Conservation (phyloP, 2,329 filamentous ascomycete species). For the Chrysoporthe deuterocubensis region DNA sequence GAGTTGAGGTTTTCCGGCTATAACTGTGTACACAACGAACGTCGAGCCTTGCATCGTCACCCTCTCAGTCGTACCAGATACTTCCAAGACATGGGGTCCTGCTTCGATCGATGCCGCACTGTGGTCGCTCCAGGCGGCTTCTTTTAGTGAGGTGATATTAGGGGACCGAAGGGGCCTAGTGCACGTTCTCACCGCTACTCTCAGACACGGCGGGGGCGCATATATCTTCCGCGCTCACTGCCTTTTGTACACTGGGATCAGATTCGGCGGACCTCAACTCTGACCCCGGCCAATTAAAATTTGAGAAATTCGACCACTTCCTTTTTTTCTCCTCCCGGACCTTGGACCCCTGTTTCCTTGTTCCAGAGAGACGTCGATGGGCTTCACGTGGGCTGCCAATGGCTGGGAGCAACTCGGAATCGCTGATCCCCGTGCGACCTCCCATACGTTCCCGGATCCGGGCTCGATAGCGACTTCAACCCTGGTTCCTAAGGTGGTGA, state of each 20-base stretch:
- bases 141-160: slow-evolving; percentile 29
- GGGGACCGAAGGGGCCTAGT: slow-evolving; percentile 22
- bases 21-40: slow-evolving; percentile 2
- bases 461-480: slow-evolving; percentile 16
- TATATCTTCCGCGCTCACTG: slow-evolving; percentile 22
- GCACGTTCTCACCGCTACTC: slow-evolving; percentile 29
- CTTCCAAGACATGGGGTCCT: slow-evolving; percentile 9
- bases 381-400: slow-evolving; percentile 27
- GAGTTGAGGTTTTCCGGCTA: background rate
- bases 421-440: slow-evolving; percentile 22
- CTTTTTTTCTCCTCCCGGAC: background rate
- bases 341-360: slow-evolving; percentile 11
- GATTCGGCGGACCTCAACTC: slow-evolving; percentile 8
- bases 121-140: slow-evolving; percentile 26
- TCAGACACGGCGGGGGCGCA: slow-evolving; percentile 25
- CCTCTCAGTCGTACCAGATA: slow-evolving; percentile 18
- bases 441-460: slow-evolving; percentile 8
- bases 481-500: slow-evolving; percentile 19
- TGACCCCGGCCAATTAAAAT: slow-evolving; percentile 23
- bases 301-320: slow-evolving; percentile 16
- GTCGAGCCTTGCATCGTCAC: slow-evolving; percentile 21
- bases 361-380: slow-evolving; percentile 9
- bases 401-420: slow-evolving; percentile 22
- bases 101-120: slow-evolving; percentile 26
- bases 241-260: background rate